phyloP scores from a whole-genome alignment of 1,284 basidiomycete genomes.

The Heliocybe sulcata region DNA sequence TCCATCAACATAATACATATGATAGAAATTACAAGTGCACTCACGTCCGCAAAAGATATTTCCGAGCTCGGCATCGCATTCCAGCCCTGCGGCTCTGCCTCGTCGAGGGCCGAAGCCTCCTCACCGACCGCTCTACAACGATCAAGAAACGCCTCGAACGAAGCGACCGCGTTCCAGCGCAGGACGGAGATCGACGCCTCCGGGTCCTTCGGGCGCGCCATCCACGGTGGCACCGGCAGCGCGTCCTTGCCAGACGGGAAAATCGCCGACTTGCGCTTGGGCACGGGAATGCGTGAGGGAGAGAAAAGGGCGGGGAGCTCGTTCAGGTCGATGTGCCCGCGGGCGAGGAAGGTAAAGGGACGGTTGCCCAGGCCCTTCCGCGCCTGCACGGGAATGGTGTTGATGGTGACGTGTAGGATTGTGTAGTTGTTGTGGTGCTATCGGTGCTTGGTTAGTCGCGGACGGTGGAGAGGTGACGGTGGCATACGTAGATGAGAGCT shows the following conservation, averaged over 20 bases:
- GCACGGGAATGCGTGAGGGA: conserved; percentile 6
- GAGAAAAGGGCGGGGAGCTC: not conserved
- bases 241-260: not conserved
- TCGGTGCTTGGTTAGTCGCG: not conserved
- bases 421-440: conserved; percentile 48
- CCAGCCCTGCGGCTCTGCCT: not conserved
- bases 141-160: not conserved
- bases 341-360: conserved; percentile 50
- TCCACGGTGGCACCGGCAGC: not conserved
- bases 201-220: not conserved
- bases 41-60: not conserved
- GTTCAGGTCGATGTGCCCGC: conserved; percentile 26
- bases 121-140: not conserved
- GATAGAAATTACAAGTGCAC: not conserved
- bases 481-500: conserved; percentile 56
- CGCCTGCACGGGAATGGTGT: conserved; percentile 35
- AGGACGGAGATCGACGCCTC: not conserved
- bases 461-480: not conserved
- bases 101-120: not conserved
- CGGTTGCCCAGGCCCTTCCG: conserved; percentile 51
- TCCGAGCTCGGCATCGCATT: not conserved
- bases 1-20: not conserved
- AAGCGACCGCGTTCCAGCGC: not conserved
- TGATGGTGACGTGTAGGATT: conserved; percentile 54
- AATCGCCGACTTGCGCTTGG: not conserved